Evolutionary conservation across 208 protist species (phyloP), one percentile per base, ranked within the genome.

Genomic region (Trypanosoma boissoni): DNA sequence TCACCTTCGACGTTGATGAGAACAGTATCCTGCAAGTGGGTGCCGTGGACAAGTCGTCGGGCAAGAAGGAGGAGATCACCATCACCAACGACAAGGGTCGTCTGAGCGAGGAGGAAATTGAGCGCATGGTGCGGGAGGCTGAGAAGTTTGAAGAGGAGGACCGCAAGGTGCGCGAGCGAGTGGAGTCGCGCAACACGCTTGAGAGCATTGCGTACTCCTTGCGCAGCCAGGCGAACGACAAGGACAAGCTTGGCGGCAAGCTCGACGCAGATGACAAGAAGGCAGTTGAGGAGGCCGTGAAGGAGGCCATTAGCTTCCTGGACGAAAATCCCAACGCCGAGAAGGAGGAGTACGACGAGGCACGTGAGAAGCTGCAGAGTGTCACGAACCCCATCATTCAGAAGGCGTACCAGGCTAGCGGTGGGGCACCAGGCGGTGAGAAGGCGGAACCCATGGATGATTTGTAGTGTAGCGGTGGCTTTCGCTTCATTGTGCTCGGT

Each of bases 1-100:
- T 99, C 54, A 97, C 88, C 21, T 99, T 99, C 78, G 97, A 99
- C 75, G 98, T 99, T 67, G 97, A 99, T 78, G 96, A 95, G 23
- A 99, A 98, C 75, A 96, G 97, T 48, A 99, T 99, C 78, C 88
- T 99, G 45, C 97, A 98, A 68, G 98, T 99, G 7, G 86, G 85
- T 12, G 98, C 98, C 0, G 56, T 91, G 74, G 98, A 99, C 81
- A 99, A 99, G 82, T 89, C 92, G 7, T 98, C 97, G 0, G 96
- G 96, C 43, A 95, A 95, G 26, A 80, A 55, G 24, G 89, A 99
- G 72, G 79, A 86, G 54, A 99, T 99, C 70, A 96, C 86, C 4
- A 99, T 99, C 55, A 79, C 88, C 0, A 80, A 82, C 2, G 80
- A 73, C 58, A n/a, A n/a, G n/a, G 86, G 86, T 49, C 87, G 91